Conservation (phyloP, 2,329 filamentous ascomycete species). For the Arthrobotrys conoides region DNA sequence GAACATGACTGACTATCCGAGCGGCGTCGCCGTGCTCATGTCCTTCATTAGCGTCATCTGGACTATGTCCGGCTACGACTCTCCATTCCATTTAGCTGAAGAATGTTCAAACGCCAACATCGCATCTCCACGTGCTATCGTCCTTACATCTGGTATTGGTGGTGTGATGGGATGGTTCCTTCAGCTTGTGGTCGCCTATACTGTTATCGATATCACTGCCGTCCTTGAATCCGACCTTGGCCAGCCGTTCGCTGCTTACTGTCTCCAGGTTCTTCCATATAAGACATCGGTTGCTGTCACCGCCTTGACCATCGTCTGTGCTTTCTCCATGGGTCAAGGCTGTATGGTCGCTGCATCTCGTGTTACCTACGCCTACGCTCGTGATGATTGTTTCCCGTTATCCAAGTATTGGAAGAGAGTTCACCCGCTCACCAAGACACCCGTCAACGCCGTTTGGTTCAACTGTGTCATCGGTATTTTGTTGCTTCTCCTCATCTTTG, state of each 20-base stretch:
- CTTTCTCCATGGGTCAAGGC: slow-evolving; percentile 80
- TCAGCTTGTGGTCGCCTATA: slow-evolving; percentile 81
- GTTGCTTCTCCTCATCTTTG: slow-evolving; percentile 76
- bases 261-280: slow-evolving; percentile 76
- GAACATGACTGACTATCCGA: slow-evolving; percentile 77
- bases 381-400: slow-evolving; percentile 78
- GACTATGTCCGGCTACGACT: slow-evolving; percentile 79
- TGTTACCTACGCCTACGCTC: slow-evolving; percentile 80
- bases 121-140: slow-evolving; percentile 79
- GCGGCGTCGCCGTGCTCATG: slow-evolving; percentile 79
- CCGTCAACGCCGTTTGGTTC: slow-evolving; percentile 79
- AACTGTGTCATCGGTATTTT: slow-evolving; percentile 75
- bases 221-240: slow-evolving; percentile 75
- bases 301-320: slow-evolving; percentile 77
- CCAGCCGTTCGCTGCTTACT: slow-evolving; percentile 79
- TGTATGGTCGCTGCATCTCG: slow-evolving; percentile 78
- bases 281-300: slow-evolving; percentile 76
- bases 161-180: slow-evolving; percentile 80
- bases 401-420: slow-evolving; percentile 74
- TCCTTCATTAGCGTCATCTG: slow-evolving; percentile 79
- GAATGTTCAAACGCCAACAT: slow-evolving; percentile 81
- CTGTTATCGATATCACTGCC: slow-evolving; percentile 75
- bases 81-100: slow-evolving; percentile 80
- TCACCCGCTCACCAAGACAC: slow-evolving; percentile 75
- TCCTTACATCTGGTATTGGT: slow-evolving; percentile 77